phyloP scores from a whole-genome alignment of 768 basidiomycete genomes.

The Lentinula sp. region DNA sequence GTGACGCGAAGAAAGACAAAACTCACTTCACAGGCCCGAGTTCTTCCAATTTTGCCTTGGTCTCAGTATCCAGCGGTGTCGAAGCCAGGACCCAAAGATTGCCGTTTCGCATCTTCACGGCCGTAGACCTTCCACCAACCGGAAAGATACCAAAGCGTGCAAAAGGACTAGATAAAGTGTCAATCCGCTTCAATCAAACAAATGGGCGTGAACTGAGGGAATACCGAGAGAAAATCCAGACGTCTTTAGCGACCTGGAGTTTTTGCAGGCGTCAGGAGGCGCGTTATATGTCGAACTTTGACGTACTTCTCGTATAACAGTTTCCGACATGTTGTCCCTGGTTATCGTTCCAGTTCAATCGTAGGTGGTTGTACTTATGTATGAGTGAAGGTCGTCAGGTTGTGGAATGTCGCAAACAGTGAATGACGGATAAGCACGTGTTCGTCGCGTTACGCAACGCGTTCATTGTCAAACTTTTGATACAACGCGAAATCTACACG shows the following conservation, averaged over 20 bases:
- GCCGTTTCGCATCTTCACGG: slow-evolving; percentile 60
- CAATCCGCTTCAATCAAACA: not conserved
- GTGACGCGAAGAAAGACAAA: not conserved
- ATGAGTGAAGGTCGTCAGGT: not conserved
- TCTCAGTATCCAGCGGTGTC: slow-evolving; percentile 60
- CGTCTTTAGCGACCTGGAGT: slow-evolving; percentile 39
- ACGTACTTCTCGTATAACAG: slow-evolving; percentile 36
- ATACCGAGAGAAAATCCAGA: slow-evolving; percentile 66
- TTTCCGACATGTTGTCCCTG: slow-evolving; percentile 2
- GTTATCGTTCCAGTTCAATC: not conserved
- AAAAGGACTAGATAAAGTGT: slow-evolving; percentile 46
- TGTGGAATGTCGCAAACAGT: too few species aligned
- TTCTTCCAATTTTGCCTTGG: slow-evolving; percentile 52
- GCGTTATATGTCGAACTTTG: not conserved
- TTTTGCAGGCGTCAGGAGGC: not conserved
- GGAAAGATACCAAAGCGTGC: slow-evolving; percentile 61
- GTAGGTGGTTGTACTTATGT: not conserved
- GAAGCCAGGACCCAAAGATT: slow-evolving; percentile 81
- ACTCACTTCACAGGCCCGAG: slow-evolving; percentile 66
- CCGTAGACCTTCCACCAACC: slow-evolving; percentile 80
- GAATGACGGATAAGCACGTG: not conserved
- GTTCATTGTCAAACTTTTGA: not conserved
- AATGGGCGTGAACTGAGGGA: not conserved
- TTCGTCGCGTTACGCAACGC: not conserved
- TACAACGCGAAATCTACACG: not conserved